Evolutionary conservation across 805 yeast genomes (phyloP).

Genomic region (Isabelozyma gotoi): DNA sequence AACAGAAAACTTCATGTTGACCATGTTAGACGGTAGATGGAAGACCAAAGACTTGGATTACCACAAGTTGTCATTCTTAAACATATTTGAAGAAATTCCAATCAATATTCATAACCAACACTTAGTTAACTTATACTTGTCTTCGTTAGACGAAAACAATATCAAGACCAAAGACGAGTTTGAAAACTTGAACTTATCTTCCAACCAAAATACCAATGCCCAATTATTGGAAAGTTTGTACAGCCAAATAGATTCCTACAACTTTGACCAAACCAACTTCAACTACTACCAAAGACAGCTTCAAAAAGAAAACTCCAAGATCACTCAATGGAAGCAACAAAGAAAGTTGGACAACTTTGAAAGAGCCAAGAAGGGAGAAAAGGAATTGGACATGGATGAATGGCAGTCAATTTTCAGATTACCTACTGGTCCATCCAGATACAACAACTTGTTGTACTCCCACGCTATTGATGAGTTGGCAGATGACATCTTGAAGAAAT

Average conservation of each 20-base stretch:
- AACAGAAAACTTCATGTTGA: slow-evolving; percentile 57
- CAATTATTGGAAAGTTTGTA: slow-evolving; percentile 60
- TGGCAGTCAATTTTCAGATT: slow-evolving; percentile 67
- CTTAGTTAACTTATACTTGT: slow-evolving; percentile 57
- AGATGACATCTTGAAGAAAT: slow-evolving; percentile 67
- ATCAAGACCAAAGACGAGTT: slow-evolving; percentile 22
- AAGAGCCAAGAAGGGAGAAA: slow-evolving; percentile 58
- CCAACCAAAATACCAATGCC: slow-evolving; percentile 44
- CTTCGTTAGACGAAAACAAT: slow-evolving; percentile 19
- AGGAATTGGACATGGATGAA: slow-evolving; percentile 55
- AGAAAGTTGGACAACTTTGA: slow-evolving; percentile 64
- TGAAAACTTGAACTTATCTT: slow-evolving; percentile 40
- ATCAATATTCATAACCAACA: slow-evolving; percentile 65
- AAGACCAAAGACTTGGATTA: slow-evolving; percentile 61
- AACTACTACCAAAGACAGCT: slow-evolving; percentile 79
- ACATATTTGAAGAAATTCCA: slow-evolving; percentile 72
- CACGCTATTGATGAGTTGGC: slow-evolving; percentile 71
- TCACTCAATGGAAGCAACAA: slow-evolving; percentile 73
- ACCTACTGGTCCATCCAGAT: slow-evolving; percentile 74
- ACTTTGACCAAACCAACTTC: slow-evolving; percentile 76
- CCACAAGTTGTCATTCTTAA: slow-evolving; percentile 60
- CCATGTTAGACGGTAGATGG: slow-evolving; percentile 59
- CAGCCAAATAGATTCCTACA: slow-evolving; percentile 70
- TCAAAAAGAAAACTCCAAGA: slow-evolving; percentile 66
- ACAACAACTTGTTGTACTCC: slow-evolving; percentile 66